Percentiles rank a stretch among this genome's conserved stretches.
These are phyloP conservation scores for Psidium friedrichsthalianum DNA, from an alignment of 345 rosid species.

Conservation along the genomic window DNA sequence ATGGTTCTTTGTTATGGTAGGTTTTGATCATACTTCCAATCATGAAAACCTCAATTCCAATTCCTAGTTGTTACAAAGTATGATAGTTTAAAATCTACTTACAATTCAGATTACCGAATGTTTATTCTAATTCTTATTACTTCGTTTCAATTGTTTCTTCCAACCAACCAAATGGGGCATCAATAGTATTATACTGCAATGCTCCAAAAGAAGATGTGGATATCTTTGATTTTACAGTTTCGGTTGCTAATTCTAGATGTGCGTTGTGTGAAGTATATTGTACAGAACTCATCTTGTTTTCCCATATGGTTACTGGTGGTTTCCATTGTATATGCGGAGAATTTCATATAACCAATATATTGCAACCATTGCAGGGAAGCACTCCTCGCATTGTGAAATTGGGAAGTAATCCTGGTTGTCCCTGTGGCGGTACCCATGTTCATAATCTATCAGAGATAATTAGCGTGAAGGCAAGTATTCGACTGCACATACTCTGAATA, in stretches of 20 bases:
- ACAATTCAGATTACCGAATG: neutral
- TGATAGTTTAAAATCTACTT: neutral
- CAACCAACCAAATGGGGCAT: neutral
- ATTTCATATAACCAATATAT: neutral
- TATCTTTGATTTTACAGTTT: neutral
- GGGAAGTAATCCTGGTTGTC: slow-evolving; percentile 63
- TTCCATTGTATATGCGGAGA: neutral
- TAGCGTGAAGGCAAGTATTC: slow-evolving; percentile 45
- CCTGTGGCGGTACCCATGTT: slow-evolving; percentile 93
- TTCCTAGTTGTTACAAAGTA: neutral
- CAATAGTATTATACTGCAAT: neutral
- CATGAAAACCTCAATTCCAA: neutral
- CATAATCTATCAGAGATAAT: slow-evolving; percentile 56
- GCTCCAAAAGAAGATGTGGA: neutral
- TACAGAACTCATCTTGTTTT: neutral
- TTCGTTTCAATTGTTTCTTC: neutral
- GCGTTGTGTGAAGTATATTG: neutral
- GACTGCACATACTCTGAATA: neutral
- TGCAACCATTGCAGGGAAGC: slow-evolving; percentile 42
- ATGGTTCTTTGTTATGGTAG: neutral
- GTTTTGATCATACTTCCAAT: neutral
- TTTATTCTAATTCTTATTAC: neutral
- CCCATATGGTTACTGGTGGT: neutral
- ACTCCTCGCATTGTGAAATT: slow-evolving; percentile 64
- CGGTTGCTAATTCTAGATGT: neutral